These are phyloP conservation scores for Hsuehochloa calcarea DNA, from an alignment of 176 grass and related monocot genomes.

Conservation along the genomic window DNA sequence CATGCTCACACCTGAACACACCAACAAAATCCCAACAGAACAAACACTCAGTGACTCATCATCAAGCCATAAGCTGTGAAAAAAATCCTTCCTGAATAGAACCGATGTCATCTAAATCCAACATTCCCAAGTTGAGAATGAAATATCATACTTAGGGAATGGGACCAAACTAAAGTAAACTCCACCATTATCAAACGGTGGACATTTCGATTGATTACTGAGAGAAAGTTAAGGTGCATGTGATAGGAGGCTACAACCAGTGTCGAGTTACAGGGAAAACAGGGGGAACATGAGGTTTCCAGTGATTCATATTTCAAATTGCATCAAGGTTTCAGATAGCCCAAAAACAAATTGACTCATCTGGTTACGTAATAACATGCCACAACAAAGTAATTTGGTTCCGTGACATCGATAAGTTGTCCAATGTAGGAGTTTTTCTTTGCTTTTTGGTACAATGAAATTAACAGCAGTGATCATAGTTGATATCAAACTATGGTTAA, in stretches of 20 bases:
- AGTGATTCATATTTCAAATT: background rate
- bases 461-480: background rate
- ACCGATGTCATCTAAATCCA: too few relatives aligned
- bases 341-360: background rate
- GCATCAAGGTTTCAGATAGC: background rate
- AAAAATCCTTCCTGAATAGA: background rate
- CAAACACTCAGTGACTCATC: background rate
- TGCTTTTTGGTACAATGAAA: background rate
- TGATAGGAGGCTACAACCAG: too few relatives aligned
- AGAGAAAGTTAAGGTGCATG: too few relatives aligned
- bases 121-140: too few relatives aligned
- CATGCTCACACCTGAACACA: conserved; percentile 71
- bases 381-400: background rate
- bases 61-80: background rate
- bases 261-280: background rate
- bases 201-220: too few relatives aligned
- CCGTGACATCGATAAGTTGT: background rate
- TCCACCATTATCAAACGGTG: too few relatives aligned
- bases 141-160: too few relatives aligned
- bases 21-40: background rate
- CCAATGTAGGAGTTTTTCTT: background rate
- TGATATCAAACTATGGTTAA: background rate
- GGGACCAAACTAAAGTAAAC: too few relatives aligned
- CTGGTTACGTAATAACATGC: background rate
- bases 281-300: background rate